Conservation (phyloP, 2,329 filamentous ascomycete species). For the Pseudopyricularia cyperi region DNA sequence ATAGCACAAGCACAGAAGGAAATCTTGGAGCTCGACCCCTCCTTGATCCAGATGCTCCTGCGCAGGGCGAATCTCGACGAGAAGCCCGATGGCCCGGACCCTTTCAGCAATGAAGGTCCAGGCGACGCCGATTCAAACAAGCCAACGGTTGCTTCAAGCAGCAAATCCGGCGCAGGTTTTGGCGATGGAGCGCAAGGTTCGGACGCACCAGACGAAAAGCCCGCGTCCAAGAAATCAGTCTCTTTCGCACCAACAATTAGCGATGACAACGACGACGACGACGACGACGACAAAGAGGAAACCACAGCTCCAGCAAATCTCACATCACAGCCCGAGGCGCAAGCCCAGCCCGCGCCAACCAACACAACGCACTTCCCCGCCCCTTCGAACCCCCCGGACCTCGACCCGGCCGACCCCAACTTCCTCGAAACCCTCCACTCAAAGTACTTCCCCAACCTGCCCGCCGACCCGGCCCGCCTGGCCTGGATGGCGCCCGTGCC, state of each 20-base stretch:
- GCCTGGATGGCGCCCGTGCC: conserved; percentile 78
- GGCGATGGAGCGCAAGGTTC: conserved; percentile 5
- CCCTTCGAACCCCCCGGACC: conserved; percentile 45
- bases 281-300: no score
- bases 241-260: conserved; percentile 6
- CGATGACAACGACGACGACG: background rate
- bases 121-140: conserved; percentile 11
- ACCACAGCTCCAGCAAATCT: no score
- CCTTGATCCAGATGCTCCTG: conserved; percentile 64
- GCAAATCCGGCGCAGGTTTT: background rate
- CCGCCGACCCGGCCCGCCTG: conserved; percentile 71
- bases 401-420: conserved; percentile 70
- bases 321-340: background rate
- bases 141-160: conserved; percentile 1
- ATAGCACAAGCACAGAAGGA: conserved; percentile 72
- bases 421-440: conserved; percentile 76
- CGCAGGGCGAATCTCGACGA: conserved; percentile 66
- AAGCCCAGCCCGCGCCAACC: conserved; percentile 3
- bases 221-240: conserved; percentile 15
- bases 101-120: conserved; percentile 20
- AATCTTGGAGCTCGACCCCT: conserved; percentile 65
- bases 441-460: conserved; percentile 86
- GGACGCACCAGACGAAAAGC: conserved; percentile 4
- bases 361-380: conserved; percentile 48
- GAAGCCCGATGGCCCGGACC: conserved; percentile 19